Evolutionary conservation across 2,329 filamentous ascomycete genomes (phyloP), one percentile per base, ranked within the genome.

Genomic region (Fusarium sp.): DNA sequence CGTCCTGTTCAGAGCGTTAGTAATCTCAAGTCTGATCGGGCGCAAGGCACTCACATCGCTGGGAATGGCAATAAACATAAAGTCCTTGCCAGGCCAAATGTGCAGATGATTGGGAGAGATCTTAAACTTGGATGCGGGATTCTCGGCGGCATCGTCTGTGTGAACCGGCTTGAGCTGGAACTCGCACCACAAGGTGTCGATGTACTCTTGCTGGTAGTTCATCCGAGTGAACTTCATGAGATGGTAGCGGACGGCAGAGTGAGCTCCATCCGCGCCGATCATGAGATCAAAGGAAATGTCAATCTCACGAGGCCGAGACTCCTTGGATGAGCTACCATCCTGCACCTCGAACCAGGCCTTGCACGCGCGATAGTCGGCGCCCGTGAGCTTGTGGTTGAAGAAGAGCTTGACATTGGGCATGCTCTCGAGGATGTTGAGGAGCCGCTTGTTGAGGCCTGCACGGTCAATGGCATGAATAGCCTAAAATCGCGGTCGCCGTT

Each of bases 1-100:
- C 94, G 78, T 98, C 94, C 80, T 94, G 31, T n/a, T 11, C 34
- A 36, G 27, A 40, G 48, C 37, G 62, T 76, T 44, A 66, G 60
- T 27, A 41, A 6, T 51, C 15, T 27, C 31, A 48, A 41, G 36
- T 34, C 7, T 1, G 39, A 44, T 16, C 9, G 47, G 37, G 28
- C 36, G 36, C 28, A 6, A 36, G 28, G 8, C 23, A 74, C 85
- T 72, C 78, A 90, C 88, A 61, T 87, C 83, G 71, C 88, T 91
- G 0, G 96, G 95, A 44, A 99, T 95, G 16, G 96, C 97, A 76
- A 99, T 99, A 82, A 99, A 99, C 97, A 99, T 98, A 76, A 96
- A 95, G 43, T 95, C 90, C 74, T 91, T 91, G 34, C 93, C 94
- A 0, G 96, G 96, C 96, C 96, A 99, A 78, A 99, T 99, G 80